phyloP scores from a whole-genome alignment of 352 stramenopile species.

The Blastocystis sp. region DNA sequence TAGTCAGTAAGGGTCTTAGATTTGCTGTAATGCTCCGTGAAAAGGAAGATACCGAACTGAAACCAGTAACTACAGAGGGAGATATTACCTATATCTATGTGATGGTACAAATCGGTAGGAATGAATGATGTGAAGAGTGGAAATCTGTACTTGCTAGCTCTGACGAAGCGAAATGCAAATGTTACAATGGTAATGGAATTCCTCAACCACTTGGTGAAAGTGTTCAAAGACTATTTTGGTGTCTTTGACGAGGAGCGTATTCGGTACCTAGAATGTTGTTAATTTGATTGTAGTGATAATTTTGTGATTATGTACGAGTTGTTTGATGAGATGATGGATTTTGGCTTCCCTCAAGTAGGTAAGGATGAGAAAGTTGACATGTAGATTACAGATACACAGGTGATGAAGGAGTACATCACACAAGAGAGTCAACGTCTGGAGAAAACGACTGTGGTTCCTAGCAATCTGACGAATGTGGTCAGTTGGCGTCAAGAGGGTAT shows the following conservation, averaged over 20 bases:
- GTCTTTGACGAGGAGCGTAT: slow-evolving; percentile 97
- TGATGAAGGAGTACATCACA: slow-evolving; percentile 85
- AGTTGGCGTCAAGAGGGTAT: slow-evolving; percentile 95
- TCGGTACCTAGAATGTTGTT: slow-evolving; percentile 65
- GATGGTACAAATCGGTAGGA: slow-evolving; percentile 66
- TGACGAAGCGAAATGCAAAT: slow-evolving; percentile 97
- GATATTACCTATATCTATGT: slow-evolving; percentile 87
- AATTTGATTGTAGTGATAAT: slow-evolving; percentile 77
- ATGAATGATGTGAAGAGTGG: slow-evolving; percentile 73
- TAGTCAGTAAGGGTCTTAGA: not conserved
- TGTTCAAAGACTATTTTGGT: slow-evolving; percentile 99
- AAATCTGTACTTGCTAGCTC: slow-evolving; percentile 95
- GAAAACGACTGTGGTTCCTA: slow-evolving; percentile 66
- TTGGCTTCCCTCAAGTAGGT: slow-evolving; percentile 88
- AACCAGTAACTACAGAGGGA: slow-evolving; percentile 81
- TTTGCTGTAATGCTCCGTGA: slow-evolving; percentile 74
- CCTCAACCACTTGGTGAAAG: slow-evolving; percentile 74
- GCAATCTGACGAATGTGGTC: slow-evolving; percentile 80
- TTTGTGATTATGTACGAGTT: slow-evolving; percentile 99
- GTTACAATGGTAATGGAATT: slow-evolving; percentile 87
- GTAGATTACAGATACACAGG: slow-evolving; percentile 73
- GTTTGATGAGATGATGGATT: slow-evolving; percentile 98
- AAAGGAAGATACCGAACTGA: slow-evolving; percentile 83
- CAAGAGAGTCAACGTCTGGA: slow-evolving; percentile 89
- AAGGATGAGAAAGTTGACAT: not conserved